These are phyloP conservation scores for Aspergillus haitiensis DNA, from an alignment of 495 filamentous ascomycete species.

Conservation along the genomic window DNA sequence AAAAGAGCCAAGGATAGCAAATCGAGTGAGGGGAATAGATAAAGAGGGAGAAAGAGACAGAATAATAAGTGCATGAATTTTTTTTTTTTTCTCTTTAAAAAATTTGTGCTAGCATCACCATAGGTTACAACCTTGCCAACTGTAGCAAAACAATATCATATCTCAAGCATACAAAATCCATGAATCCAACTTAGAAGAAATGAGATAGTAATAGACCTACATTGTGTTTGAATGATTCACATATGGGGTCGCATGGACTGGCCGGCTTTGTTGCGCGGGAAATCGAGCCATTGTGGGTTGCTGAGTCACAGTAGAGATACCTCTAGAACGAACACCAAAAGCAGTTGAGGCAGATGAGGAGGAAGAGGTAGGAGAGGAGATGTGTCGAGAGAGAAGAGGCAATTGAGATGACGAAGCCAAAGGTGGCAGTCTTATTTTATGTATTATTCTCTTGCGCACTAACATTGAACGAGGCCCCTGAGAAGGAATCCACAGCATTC, in stretches of 20 bases:
- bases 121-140: not conserved
- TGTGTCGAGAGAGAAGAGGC: conserved; percentile 14
- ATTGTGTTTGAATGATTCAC: conserved; percentile 40
- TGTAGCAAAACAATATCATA: not conserved
- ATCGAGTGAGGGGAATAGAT: too few species aligned
- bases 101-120: not conserved
- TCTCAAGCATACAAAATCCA: too few species aligned
- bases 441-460: conserved; percentile 29
- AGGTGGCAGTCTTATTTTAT: conserved; percentile 37
- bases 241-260: conserved; percentile 42
- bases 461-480: conserved; percentile 37
- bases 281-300: conserved; percentile 45
- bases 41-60: not conserved
- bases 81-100: not conserved
- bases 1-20: too few species aligned
- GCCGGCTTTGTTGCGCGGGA: conserved; percentile 44
- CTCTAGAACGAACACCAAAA: conserved; percentile 18
- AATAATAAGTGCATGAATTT: not conserved
- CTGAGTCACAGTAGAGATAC: conserved; percentile 29
- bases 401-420: conserved; percentile 28
- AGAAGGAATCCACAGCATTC: conserved; percentile 41
- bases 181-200: too few species aligned
- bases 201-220: conserved; percentile 28
- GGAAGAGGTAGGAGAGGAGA: conserved; percentile 25
- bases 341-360: conserved; percentile 9